Evolutionary conservation across 768 basidiomycete genomes (phyloP), one percentile per base, ranked within the genome.

Genomic region (Butyriboletus loyo): DNA sequence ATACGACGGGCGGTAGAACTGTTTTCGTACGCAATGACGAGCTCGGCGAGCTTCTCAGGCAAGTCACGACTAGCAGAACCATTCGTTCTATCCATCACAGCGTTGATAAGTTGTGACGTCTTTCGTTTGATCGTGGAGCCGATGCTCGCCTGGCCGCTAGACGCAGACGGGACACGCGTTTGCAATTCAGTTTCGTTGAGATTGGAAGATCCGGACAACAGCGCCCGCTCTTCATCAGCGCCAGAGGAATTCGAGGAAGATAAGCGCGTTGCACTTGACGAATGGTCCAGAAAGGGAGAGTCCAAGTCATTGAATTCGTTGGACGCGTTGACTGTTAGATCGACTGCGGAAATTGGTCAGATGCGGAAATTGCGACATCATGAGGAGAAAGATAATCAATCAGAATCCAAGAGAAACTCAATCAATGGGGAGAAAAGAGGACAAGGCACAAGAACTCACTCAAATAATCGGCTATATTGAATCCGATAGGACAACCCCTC

Each of bases 401-500:
- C 28, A 21, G 24, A 46, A 34, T 27, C 27, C 19, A 3, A 28
- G 24, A 34, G 19, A 27, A 24, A n/a, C 15, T n/a, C 21, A 8
- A 31, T n/a, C 9, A 21, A 48, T 15, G 14, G 17, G 22, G 22
- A 9, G 39, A 24, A 48, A n/a, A 7, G 13, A 17, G 11, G 13
- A 11, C 5, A 28, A 40, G n/a, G 14, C 5, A 38, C 6, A 7
- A 34, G 17, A 37, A 80, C 89, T 49, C 66, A 95, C 94, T 98
- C 51, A 98, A 74, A 71, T 85, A 98, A 72, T 99, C 97, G 0
- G 96, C 97, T 57, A 98, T 90, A 66, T 99, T 99, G 70, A 94
- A 98, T 0, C 96, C 97, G 10, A 84, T 75, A 6, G 97, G 97
- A 65, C 97, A 99, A 0, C 85, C 82, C 52, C 84, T 80, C 1